Evolutionary conservation across 2,329 filamentous ascomycete genomes (phyloP), one percentile per base, ranked within the genome.

Genomic region (Fusarium paranaense): DNA sequence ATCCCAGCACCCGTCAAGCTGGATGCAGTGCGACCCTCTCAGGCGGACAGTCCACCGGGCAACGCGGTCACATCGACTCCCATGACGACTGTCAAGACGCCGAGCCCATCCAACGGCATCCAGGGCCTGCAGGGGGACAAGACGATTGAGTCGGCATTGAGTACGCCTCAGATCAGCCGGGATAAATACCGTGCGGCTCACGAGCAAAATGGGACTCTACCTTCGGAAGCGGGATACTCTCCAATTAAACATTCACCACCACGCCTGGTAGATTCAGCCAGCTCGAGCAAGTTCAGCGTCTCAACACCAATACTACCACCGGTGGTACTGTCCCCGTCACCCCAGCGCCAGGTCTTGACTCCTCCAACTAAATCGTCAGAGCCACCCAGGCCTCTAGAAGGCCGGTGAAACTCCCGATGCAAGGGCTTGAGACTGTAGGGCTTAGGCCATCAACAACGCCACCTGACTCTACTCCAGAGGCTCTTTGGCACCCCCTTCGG

Each of bases 291-390:
- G n/a, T 79, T 78, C 62, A 80, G 79, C 6, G 74, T 81, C 20
- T 80, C 84, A 16, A 83, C 87, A 0, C 76, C 77, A 56, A 85
- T 91, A 27, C 82, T 92, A 4, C 91, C 90, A 6, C 90, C 90
- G 0, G 81, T 87, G 3, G 86, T 89, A 45, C 79, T 93, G 57
- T 88, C 89, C 11, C 91, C 91, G 0, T 89, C 87, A 47, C 87
- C 88, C 3, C 86, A 86, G 16, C 85, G 87, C 66, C 87, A 89
- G 72, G 90, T 90, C 66, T 79, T 91, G 60, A 90, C 88, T 18
- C 90, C 91, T 27, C 91, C 2, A 85, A 90, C 73, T 91, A 93
- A 83, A 84, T 85, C 78, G 38, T 74, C 76, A 27, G 73, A 76
- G 42, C 77, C 71, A 61, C 67, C 61, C 40, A 78, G 67, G 32